Conservation (phyloP, 2,329 filamentous ascomycete genomes). For the Colletotrichum sp. region DNA sequence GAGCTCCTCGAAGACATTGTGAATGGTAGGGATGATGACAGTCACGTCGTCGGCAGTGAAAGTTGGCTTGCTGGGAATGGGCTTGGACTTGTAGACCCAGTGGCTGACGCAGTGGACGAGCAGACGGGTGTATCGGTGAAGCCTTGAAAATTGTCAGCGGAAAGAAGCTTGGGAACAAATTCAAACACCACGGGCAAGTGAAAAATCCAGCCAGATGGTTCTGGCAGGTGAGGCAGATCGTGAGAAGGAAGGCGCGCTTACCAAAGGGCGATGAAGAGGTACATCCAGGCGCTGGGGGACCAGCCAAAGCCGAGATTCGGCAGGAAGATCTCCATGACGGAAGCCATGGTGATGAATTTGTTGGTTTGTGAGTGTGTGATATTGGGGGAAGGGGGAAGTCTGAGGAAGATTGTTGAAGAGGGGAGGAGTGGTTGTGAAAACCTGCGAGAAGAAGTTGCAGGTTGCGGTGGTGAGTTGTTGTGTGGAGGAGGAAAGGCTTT, state of each 20-base stretch:
- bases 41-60: slow-evolving; percentile 86
- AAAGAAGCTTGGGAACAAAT: neutral
- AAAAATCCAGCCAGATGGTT: neutral
- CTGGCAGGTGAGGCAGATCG: neutral
- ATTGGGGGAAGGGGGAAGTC: neutral
- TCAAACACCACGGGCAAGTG: neutral
- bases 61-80: slow-evolving; percentile 80
- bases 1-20: slow-evolving; percentile 84
- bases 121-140: slow-evolving; percentile 87
- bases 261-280: slow-evolving; percentile 41
- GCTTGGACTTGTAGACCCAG: slow-evolving; percentile 85
- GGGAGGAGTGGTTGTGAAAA: neutral
- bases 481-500: neutral
- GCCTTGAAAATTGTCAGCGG: slow-evolving; percentile 51
- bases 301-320: slow-evolving; percentile 17
- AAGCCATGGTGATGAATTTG: neutral
- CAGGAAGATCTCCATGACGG: slow-evolving; percentile 17
- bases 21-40: slow-evolving; percentile 91
- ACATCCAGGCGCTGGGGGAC: slow-evolving; percentile 21
- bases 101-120: slow-evolving; percentile 86
- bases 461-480: neutral
- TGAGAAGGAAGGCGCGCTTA: slow-evolving; percentile 36
- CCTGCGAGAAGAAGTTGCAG: neutral
- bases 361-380: neutral
- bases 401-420: neutral